Percentiles rank a stretch among this genome's conserved stretches.
Conservation (phyloP, 768 basidiomycete genomes). For the Gloeostereum incarnatum region DNA sequence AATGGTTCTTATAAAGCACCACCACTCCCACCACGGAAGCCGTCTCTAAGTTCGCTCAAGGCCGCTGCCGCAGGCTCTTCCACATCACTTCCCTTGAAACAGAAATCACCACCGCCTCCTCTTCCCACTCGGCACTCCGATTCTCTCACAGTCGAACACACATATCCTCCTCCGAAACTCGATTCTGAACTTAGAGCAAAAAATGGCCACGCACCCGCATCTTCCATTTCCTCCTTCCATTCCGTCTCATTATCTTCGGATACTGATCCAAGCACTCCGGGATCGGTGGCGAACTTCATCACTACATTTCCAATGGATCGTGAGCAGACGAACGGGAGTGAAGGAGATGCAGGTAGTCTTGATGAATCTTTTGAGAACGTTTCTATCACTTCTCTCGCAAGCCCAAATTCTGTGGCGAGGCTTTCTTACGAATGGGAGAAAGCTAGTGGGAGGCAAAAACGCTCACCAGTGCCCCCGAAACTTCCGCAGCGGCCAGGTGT, state of each 20-base stretch:
- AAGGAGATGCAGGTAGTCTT: constrained; percentile 47
- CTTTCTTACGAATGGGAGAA: constrained; percentile 43
- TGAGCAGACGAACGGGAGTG: constrained; percentile 21
- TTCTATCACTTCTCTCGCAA: constrained; percentile 41
- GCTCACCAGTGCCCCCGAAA: constrained; percentile 29
- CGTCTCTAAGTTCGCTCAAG: constrained; percentile 40
- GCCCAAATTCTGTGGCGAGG: constrained; percentile 37
- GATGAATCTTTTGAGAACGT: constrained; percentile 69
- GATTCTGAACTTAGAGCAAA: constrained; percentile 18
- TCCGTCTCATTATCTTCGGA: constrained; percentile 76
- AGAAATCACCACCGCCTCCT: constrained; percentile 16
- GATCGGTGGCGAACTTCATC: constrained; percentile 30
- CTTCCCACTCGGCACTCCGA: constrained; percentile 28
- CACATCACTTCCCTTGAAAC: constrained; percentile 15
- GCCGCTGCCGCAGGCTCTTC: constrained; percentile 23
- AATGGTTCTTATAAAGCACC: constrained; percentile 26
- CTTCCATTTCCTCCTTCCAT: constrained; percentile 77
- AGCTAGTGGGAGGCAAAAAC: constrained; percentile 25
- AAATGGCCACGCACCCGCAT: constrained; percentile 46
- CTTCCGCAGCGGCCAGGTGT: constrained; percentile 34
- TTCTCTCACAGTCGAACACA: constrained; percentile 48
- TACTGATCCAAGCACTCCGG: constrained; percentile 30
- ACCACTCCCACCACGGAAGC: constrained; percentile 59
- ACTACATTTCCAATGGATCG: constrained; percentile 39
- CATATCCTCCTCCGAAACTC: constrained; percentile 40